phyloP scores from a whole-genome alignment of 2,329 filamentous ascomycete species.

The Sphaceloma murrayae region DNA sequence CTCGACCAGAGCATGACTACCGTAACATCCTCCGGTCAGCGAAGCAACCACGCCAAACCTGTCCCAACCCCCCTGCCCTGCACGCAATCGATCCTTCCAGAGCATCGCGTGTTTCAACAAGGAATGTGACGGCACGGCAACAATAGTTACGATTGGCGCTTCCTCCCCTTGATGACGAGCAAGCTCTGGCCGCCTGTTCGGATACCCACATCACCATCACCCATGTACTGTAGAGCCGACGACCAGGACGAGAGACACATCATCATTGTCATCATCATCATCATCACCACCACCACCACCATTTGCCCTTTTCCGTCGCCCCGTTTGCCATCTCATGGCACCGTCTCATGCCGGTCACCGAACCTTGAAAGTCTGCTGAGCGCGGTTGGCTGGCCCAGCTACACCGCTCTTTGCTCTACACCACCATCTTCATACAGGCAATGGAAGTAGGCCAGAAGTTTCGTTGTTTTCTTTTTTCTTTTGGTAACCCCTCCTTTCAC shows the following conservation, averaged over 20 bases:
- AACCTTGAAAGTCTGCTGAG: neutral
- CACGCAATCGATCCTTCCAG: slow-evolving; percentile 9
- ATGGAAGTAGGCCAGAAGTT: no score
- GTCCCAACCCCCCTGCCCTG: neutral
- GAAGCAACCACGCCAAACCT: slow-evolving; percentile 1
- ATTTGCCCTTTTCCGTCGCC: no score
- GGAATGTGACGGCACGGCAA: slow-evolving; percentile 5
- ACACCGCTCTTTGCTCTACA: slow-evolving; percentile 13
- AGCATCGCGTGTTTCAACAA: slow-evolving; percentile 7
- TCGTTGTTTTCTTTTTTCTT: neutral
- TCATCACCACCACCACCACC: no score
- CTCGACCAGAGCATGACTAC: no score
- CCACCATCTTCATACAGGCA: no score
- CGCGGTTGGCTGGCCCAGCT: slow-evolving; percentile 8
- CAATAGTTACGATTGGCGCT: no score
- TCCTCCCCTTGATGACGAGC: no score
- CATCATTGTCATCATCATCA: no score
- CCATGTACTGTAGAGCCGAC: slow-evolving; percentile 12
- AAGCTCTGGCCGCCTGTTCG: slow-evolving; percentile 12
- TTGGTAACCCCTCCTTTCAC: neutral
- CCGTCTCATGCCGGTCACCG: slow-evolving; percentile 12
- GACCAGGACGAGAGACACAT: slow-evolving; percentile 9
- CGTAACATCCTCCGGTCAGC: neutral
- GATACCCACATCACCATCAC: no score
- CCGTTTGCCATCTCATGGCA: no score